phyloP scores from a whole-genome alignment of 2,329 filamentous ascomycete genomes.

The Stachybotrys echinatus region DNA sequence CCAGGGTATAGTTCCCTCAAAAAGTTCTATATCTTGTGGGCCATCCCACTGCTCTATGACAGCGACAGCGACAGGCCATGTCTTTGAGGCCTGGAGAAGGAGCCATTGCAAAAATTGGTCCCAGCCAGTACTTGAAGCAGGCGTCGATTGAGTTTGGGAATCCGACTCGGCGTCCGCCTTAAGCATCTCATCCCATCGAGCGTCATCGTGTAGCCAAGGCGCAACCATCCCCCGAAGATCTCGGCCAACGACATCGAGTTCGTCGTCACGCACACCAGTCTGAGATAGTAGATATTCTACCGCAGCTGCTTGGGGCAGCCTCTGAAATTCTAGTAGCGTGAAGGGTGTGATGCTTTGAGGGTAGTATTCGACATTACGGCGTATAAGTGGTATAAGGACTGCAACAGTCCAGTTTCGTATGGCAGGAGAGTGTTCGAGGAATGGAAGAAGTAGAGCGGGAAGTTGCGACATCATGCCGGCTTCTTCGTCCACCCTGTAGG shows the following conservation, averaged over 20 bases:
- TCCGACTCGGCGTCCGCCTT: constrained; percentile 13
- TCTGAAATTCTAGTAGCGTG: constrained; percentile 59
- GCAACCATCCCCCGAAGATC: constrained; percentile 65
- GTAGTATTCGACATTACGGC: constrained; percentile 67
- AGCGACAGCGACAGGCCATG: constrained; percentile 57
- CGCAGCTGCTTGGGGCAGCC: constrained; percentile 52
- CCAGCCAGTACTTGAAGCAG: constrained; percentile 55
- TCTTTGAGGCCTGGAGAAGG: constrained; percentile 48
- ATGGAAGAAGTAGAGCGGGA: constrained; percentile 62
- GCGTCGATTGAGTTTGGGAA: constrained; percentile 12
- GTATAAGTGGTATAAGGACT: constrained; percentile 61
- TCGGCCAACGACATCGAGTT: constrained; percentile 43
- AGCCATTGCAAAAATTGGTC: constrained; percentile 67
- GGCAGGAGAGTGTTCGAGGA: constrained; percentile 55
- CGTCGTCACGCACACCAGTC: constrained; percentile 37
- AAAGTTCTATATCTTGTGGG: constrained; percentile 64
- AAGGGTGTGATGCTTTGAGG: constrained; percentile 40
- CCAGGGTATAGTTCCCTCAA: constrained; percentile 50
- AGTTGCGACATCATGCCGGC: constrained; percentile 67
- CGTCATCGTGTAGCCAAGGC: constrained; percentile 67
- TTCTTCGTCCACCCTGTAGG: constrained; percentile 64
- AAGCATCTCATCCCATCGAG: constrained; percentile 40
- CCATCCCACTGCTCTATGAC: constrained; percentile 70
- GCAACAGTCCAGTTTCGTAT: constrained; percentile 66
- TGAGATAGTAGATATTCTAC: constrained; percentile 57